Evolutionary conservation across 2,329 filamentous ascomycete species (phyloP), one percentile per base, ranked within the genome.

Genomic region (Fusarium equiseti): DNA sequence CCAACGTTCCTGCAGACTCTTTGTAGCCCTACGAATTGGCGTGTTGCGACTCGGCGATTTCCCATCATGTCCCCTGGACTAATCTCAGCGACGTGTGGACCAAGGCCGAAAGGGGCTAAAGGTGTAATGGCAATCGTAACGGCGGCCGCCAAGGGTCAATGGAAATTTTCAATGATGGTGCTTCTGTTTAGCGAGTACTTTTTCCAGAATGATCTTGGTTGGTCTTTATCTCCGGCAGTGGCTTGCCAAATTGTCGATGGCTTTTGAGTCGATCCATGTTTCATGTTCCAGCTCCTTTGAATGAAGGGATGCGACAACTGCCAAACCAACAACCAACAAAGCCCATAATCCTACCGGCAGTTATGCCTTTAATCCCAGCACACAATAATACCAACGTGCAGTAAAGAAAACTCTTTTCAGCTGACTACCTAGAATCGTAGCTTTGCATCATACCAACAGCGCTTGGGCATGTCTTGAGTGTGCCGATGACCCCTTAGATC

Each of bases 41-140:
- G 15, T 43, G 22, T 44, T 32, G 16, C 46, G 44, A 53, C 52
- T 66, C 68, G 68, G 68, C 59, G 68, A 66, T 66, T 71, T 62
- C 56, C 68, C 64, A 42, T 71, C 16, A 15, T 10, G 38, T 45
- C 52, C 68, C 58, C 66, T 64, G 46, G 63, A 48, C 48, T 62
- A 62, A 59, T 61, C 59, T 68, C 59, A 61, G 63, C 26, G 15
- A 18, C 20, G 11, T 35, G 56, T 49, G 54, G 65, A 72, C 63
- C 72, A 43, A 58, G 61, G 24, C 72, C 13, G 13, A 71, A 74
- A 43, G 18, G 46, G 51, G 50, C 43, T 60, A 49, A 55, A 49
- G 38, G 22, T 44, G 20, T 45, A 32, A 43, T 54, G 52, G n/a
- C 31, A 51, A 52, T 53, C 22, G 35, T 12, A 62, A 55, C 48